Evolutionary conservation across 148 eudicot genomes (phyloP), one percentile per base, ranked within the genome.

Genomic region (Oxyria digyna): DNA sequence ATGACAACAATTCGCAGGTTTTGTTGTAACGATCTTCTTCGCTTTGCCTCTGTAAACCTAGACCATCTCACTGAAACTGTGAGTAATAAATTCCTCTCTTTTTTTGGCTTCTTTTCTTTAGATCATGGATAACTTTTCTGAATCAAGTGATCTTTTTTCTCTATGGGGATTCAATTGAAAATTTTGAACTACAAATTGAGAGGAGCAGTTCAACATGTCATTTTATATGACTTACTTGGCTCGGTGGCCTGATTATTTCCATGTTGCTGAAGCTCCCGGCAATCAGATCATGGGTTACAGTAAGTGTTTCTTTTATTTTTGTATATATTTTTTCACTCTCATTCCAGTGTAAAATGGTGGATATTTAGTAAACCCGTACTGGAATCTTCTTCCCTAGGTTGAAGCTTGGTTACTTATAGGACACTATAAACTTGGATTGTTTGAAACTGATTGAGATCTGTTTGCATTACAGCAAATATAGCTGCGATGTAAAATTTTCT

Each of bases 61-160:
- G 98, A 94, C 72, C 97, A 90, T 74, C 97, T 94, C 33, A 90
- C 98, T 46, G 98, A 94, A 87, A 94, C 98, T 29, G 98, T 94
- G 76, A 75, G 78, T 66, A 20, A n/a, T n/a, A n/a, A n/a, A 31
- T 20, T 63, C 35, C 12, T 23, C 59, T n/a, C 23, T 4, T 17
- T 14, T 38, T 29, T 18, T 4, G 43, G 43, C 37, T 59, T 31
- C 20, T 31, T 4, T 13, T 29, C 65, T 59, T 29, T 27, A 1
- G 38, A 12, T 15, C 62, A 9, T 59, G 38, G 38, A 13, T 14
- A 3, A 27, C 4, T 57, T 57, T 15, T 20, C 26, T 27, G 29
- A 29, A 29, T 27, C 29, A 14, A 29, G 64, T 27, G 37, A 27
- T 38, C 0, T 57, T 14, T 71, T 52, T 62, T 23, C n/a, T 41